Conservation (phyloP, 2,329 filamentous ascomycete genomes). For the Fusarium irregulare region DNA sequence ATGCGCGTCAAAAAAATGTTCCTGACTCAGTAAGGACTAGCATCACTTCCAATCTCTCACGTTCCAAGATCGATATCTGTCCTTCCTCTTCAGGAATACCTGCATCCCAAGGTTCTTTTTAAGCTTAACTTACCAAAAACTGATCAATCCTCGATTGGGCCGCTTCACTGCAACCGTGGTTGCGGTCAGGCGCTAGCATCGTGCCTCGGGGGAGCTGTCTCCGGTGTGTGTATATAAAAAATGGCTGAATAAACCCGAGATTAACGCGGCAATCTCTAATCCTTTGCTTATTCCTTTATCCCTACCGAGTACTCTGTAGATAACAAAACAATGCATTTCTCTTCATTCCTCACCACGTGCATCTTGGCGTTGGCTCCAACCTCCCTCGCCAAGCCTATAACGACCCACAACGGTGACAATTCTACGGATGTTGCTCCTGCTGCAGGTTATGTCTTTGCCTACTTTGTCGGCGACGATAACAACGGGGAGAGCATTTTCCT, state of each 20-base stretch:
- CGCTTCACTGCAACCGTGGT: background rate
- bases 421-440: background rate
- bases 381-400: slow-evolving; percentile 6
- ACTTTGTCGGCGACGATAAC: slow-evolving; percentile 9
- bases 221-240: background rate
- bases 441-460: slow-evolving; percentile 8
- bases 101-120: slow-evolving; percentile 10
- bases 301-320: too few species aligned
- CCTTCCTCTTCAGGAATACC: slow-evolving; percentile 2
- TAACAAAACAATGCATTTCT: background rate
- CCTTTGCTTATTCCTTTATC: background rate
- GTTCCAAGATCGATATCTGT: slow-evolving; percentile 1
- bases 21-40: background rate
- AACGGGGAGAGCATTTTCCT: slow-evolving; percentile 9
- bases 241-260: background rate
- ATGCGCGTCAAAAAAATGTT: background rate
- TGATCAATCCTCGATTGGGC: slow-evolving; percentile 1
- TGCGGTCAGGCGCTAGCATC: background rate
- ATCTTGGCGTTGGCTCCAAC: slow-evolving; percentile 10
- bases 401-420: background rate
- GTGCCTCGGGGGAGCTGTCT: background rate
- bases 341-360: background rate
- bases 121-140: background rate
- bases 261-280: background rate
- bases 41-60: background rate